Conservation (phyloP, 78 protist species). For the Speleostelium caveatum region DNA sequence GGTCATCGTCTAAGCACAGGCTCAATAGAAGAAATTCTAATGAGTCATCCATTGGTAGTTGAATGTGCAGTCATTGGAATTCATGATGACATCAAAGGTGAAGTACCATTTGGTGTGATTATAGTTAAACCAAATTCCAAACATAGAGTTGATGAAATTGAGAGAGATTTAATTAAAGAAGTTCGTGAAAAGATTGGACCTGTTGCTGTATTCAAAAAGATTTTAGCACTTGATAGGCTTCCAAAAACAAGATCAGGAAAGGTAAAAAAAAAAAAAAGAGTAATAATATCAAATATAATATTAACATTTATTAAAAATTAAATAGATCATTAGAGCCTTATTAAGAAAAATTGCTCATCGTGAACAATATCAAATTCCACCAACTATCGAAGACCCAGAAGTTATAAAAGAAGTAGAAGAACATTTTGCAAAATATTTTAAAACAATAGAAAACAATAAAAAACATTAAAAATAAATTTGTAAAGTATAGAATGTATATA, state of each 20-base stretch:
- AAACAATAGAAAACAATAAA: neutral
- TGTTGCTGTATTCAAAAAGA: constrained; percentile 77
- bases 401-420: constrained; percentile 35
- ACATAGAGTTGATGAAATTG: neutral
- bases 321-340: constrained; percentile 75
- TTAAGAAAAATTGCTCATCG: constrained; percentile 83
- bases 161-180: constrained; percentile 31
- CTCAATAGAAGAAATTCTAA: constrained; percentile 65
- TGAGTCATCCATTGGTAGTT: constrained; percentile 1
- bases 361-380: constrained; percentile 52
- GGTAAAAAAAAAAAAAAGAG: no score
- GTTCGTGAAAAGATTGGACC: constrained; percentile 60
- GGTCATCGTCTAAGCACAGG: constrained; percentile 85
- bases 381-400: constrained; percentile 73
- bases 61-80: constrained; percentile 90
- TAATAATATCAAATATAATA: no score
- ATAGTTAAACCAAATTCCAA: constrained; percentile 47
- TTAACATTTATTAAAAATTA: no score
- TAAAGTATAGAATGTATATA: no score
- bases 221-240: constrained; percentile 65
- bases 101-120: constrained; percentile 80
- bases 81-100: constrained; percentile 83
- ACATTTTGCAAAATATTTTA: constrained; percentile 5
- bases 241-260: constrained; percentile 92
- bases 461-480: neutral